phyloP scores from a whole-genome alignment of 495 filamentous ascomycete genomes.

The Bacidia rubella region DNA sequence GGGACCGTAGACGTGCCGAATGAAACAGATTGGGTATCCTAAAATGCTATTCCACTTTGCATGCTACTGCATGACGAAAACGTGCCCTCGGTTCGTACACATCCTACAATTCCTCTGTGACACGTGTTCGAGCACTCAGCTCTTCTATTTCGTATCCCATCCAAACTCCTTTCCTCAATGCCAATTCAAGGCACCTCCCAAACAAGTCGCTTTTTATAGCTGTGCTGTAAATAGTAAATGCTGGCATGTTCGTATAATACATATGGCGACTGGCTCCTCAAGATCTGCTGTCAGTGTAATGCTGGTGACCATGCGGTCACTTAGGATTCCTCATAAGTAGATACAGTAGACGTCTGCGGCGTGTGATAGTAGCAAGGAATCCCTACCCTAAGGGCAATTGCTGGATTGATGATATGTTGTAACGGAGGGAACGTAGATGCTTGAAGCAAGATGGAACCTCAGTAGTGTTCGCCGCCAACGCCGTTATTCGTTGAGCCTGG shows the following conservation, averaged over 20 bases:
- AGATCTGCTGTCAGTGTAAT: no score
- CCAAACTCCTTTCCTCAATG: background rate
- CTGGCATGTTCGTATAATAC: background rate
- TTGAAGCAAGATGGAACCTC: no score
- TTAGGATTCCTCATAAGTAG: no score
- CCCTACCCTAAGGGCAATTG: no score
- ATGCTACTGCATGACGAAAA: background rate
- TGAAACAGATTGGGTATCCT: background rate
- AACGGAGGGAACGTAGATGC: no score
- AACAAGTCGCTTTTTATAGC: background rate
- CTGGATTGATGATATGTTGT: no score
- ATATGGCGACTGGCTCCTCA: no score
- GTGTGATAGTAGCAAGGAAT: no score
- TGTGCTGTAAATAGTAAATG: no score
- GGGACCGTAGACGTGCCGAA: background rate
- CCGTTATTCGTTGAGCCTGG: conserved; percentile 54
- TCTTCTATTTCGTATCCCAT: background rate
- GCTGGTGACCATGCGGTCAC: no score
- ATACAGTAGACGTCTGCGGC: no score
- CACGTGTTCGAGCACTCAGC: background rate
- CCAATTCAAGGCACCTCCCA: background rate
- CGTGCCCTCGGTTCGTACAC: no score
- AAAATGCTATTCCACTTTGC: background rate
- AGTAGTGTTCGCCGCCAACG: conserved; percentile 42
- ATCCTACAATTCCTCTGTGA: background rate